These are phyloP conservation scores for Salix caprea DNA, from an alignment of 345 rosid species.

Conservation along the genomic window DNA sequence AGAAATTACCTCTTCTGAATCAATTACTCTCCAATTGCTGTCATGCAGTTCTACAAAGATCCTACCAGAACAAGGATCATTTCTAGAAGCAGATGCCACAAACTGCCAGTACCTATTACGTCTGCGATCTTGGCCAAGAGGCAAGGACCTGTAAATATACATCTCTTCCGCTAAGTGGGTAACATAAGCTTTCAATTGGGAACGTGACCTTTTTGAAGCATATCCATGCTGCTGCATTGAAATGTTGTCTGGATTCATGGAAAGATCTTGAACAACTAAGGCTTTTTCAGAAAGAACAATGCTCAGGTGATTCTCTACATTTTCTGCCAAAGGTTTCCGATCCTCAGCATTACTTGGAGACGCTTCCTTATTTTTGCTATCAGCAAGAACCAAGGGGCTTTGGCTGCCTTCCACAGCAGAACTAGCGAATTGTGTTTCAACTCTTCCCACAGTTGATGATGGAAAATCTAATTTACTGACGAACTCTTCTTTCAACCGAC, in stretches of 20 bases:
- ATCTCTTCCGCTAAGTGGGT: conserved; percentile 91
- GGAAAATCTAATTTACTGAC: conserved; percentile 51
- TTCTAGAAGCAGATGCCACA: conserved; percentile 78
- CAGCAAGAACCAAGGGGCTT: conserved; percentile 39
- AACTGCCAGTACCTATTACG: conserved; percentile 95
- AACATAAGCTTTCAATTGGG: conserved; percentile 82
- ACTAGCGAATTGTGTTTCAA: conserved; percentile 43
- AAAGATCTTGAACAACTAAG: conserved; percentile 41
- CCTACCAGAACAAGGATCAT: conserved; percentile 87
- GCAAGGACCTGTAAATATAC: conserved; percentile 87
- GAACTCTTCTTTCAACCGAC: conserved; percentile 71
- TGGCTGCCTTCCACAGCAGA: conserved; percentile 40
- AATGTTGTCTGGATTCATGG: conserved; percentile 47
- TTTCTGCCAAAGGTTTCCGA: conserved; percentile 44
- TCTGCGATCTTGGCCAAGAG: conserved; percentile 98
- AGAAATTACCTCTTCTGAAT: conserved; percentile 70
- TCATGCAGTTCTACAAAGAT: conserved; percentile 80
- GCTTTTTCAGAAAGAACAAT: conserved; percentile 43
- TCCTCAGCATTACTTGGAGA: conserved; percentile 54
- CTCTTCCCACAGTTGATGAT: conserved; percentile 39
- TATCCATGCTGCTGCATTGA: conserved; percentile 57
- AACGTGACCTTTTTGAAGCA: conserved; percentile 79
- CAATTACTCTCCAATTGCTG: conserved; percentile 85
- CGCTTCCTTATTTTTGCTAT: conserved; percentile 38
- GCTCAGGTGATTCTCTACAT: conserved; percentile 40